A percentile compares a stretch with the other conserved stretches of the same genome.
phyloP scores from a whole-genome alignment of 2,329 filamentous ascomycete species.

The Penicillium glabrum region DNA sequence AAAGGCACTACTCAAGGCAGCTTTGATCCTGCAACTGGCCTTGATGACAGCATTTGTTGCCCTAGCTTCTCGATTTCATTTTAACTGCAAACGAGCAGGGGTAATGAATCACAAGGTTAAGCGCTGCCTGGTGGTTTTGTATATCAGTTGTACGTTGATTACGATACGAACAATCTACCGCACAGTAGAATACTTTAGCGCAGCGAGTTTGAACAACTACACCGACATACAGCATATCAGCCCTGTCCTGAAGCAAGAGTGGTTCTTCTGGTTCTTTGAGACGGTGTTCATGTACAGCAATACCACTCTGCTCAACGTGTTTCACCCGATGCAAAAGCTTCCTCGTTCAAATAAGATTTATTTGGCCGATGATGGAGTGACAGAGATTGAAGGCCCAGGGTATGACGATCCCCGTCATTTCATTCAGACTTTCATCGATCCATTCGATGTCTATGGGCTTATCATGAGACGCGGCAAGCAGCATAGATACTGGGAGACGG shows the following conservation, averaged over 20 bases:
- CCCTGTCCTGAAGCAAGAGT: slow-evolving; percentile 44
- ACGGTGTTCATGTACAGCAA: slow-evolving; percentile 53
- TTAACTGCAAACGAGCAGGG: slow-evolving; percentile 37
- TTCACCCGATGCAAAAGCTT: slow-evolving; percentile 52
- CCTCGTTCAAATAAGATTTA: slow-evolving; percentile 53
- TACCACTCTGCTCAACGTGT: slow-evolving; percentile 52
- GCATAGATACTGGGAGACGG: slow-evolving; percentile 41
- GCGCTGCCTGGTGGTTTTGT: slow-evolving; percentile 45
- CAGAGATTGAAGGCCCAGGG: slow-evolving; percentile 52
- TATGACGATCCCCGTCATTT: slow-evolving; percentile 50
- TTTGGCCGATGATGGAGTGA: slow-evolving; percentile 52
- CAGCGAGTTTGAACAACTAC: slow-evolving; percentile 33
- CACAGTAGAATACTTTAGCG: slow-evolving; percentile 50
- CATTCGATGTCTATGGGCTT: slow-evolving; percentile 43
- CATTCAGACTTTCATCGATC: slow-evolving; percentile 44
- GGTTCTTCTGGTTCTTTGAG: slow-evolving; percentile 58
- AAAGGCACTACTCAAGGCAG: slow-evolving; percentile 49
- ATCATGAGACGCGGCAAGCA: slow-evolving; percentile 37
- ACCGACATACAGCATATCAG: slow-evolving; percentile 34
- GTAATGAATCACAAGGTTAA: slow-evolving; percentile 48
- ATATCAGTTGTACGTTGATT: slow-evolving; percentile 47
- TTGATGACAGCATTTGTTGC: slow-evolving; percentile 52
- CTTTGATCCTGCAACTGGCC: slow-evolving; percentile 52
- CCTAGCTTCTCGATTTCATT: slow-evolving; percentile 49
- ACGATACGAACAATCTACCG: slow-evolving; percentile 49